These are phyloP conservation scores for Phytophthora multivora DNA, from an alignment of 352 stramenopile genomes.

Conservation along the genomic window DNA sequence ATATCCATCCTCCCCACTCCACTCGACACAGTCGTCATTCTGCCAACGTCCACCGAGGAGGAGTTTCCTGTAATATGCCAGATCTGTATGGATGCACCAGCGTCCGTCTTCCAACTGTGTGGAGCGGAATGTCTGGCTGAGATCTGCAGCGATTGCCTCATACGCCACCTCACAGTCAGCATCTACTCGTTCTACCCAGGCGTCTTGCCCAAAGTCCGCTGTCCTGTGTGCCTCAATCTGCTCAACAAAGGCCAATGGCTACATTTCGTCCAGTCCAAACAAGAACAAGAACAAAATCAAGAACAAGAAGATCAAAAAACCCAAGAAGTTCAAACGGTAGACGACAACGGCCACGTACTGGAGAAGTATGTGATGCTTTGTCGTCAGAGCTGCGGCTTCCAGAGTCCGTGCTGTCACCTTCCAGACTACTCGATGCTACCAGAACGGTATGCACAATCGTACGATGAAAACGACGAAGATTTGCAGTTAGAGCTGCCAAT, in stretches of 20 bases:
- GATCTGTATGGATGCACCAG: slow-evolving; percentile 64
- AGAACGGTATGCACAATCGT: slow-evolving; percentile 1
- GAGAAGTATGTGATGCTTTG: slow-evolving; percentile 67
- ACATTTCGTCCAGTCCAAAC: slow-evolving; percentile 36
- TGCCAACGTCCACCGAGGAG: slow-evolving; percentile 9
- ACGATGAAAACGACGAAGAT: slow-evolving; percentile 9
- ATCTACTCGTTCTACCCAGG: slow-evolving; percentile 67
- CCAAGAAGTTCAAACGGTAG: background rate
- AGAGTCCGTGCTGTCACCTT: slow-evolving; percentile 65
- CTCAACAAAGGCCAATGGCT: slow-evolving; percentile 59
- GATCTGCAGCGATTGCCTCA: slow-evolving; percentile 49
- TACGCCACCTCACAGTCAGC: slow-evolving; percentile 54
- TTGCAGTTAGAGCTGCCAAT: slow-evolving; percentile 16
- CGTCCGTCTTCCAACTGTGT: slow-evolving; percentile 47
- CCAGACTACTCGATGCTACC: slow-evolving; percentile 62
- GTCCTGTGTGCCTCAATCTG: slow-evolving; percentile 57
- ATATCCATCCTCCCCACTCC: slow-evolving; percentile 6
- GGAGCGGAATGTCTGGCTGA: slow-evolving; percentile 44
- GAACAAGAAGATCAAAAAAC: slow-evolving; percentile 3
- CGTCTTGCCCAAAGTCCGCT: slow-evolving; percentile 70
- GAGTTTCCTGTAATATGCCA: slow-evolving; percentile 51
- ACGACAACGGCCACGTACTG: slow-evolving; percentile 54
- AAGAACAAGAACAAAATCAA: slow-evolving; percentile 1
- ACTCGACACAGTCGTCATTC: background rate
- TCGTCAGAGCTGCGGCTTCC: slow-evolving; percentile 63